Evolutionary conservation across 352 stramenopile species (phyloP), one percentile per base, ranked within the genome.

Genomic region (Phytophthora sp.): DNA sequence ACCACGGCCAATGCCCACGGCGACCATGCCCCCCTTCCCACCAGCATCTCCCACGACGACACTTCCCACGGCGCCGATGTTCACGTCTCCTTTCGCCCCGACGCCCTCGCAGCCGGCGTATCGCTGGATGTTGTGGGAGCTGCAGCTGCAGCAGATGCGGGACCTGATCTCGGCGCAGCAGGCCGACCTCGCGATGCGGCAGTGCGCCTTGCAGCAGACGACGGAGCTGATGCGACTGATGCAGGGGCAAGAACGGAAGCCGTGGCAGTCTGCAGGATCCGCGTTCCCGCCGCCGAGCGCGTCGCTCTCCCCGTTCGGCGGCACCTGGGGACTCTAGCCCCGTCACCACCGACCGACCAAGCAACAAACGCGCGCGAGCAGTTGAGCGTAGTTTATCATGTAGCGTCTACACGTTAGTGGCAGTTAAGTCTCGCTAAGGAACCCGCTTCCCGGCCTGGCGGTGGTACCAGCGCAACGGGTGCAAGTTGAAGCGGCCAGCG

Each of bases 191-290:
- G 46, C 54, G 10, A 42, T 65, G 54, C 32, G 54, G 9, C 54
- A 70, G 26, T 60, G 43, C 35, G 34, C 52, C 1, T 41, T 66
- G 2, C 62, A 66, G 23, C 54, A 65, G 49, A 66, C 52, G 9
- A 54, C 31, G 17, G 54, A 66, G 41, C 34, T 70, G 15, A 56
- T 65, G 54, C 62, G 46, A 11, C 41, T 50, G n/a, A 52, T 70
- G 48, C 31, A 61, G 17, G 39, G 49, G 12, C 62, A 61, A 18
- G 39, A 70, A 24, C 39, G 38, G 30, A 41, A 35, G 27, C 24
- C 6, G 37, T 48, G 54, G 54, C 54, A 50, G 41, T 13, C 55
- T 7, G 10, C 27, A 2, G 27, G 17, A 37, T 17, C 37, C n/a
- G n/a, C n/a, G 20, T 37, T 28, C 28, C 55, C 57, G 17, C 46